A percentile compares a stretch with the other conserved stretches of the same genome.
Conservation (phyloP, 805 yeast genomes). For the Kodamaea nitidulidarum region DNA sequence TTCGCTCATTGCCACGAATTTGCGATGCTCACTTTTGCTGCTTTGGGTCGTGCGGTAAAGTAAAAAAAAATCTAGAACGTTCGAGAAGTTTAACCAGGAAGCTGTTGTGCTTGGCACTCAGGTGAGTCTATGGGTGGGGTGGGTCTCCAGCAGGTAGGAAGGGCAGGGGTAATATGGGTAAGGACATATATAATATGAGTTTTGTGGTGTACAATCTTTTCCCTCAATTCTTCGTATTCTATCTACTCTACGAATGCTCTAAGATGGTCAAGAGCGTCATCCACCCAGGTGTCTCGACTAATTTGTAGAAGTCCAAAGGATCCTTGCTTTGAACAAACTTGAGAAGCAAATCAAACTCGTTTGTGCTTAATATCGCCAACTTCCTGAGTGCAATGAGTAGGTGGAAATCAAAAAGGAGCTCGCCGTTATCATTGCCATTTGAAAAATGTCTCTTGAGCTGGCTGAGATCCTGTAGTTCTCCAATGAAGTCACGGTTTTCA, state of each 20-base stretch:
- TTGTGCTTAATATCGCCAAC: slow-evolving; percentile 52
- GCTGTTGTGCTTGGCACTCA: background rate
- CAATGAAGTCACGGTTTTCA: slow-evolving; percentile 74
- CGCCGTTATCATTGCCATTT: slow-evolving; percentile 15
- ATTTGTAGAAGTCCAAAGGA: slow-evolving; percentile 43
- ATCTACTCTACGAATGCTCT: slow-evolving; percentile 23
- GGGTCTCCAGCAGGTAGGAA: too few relatives aligned
- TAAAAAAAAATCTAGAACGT: slow-evolving; percentile 19
- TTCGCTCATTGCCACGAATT: background rate
- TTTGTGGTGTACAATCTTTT: too few relatives aligned
- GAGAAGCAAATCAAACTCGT: slow-evolving; percentile 51
- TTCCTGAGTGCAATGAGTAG: slow-evolving; percentile 55
- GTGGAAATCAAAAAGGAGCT: slow-evolving; percentile 67
- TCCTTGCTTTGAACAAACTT: slow-evolving; percentile 43
- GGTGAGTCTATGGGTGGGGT: too few relatives aligned
- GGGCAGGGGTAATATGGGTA: too few relatives aligned
- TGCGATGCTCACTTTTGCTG: slow-evolving; percentile 3
- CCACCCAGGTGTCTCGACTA: slow-evolving; percentile 74
- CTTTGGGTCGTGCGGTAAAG: slow-evolving; percentile 4
- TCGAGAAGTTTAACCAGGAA: slow-evolving; percentile 14
- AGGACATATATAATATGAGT: too few relatives aligned
- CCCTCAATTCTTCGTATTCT: too few relatives aligned
- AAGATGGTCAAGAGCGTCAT: slow-evolving; percentile 61
- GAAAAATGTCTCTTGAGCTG: slow-evolving; percentile 51
- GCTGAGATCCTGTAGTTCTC: slow-evolving; percentile 64